A percentile compares a stretch with the other conserved stretches of the same genome.
These are phyloP conservation scores for Lactarius deliciosus DNA, from an alignment of 768 basidiomycete genomes.

Conservation along the genomic window DNA sequence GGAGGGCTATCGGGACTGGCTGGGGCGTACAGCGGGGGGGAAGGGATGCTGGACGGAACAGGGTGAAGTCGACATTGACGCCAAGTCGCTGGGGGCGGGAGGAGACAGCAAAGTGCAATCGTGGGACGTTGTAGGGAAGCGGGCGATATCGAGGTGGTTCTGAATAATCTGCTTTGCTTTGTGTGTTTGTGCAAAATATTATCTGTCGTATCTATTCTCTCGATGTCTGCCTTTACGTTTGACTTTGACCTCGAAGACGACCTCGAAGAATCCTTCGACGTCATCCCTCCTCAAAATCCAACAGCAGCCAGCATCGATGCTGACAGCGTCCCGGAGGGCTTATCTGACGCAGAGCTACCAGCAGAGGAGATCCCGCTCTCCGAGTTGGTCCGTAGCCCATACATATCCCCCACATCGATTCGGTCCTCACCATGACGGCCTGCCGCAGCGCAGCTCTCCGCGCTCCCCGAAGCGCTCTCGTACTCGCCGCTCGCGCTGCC, in stretches of 20 bases:
- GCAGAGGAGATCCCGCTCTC: slow-evolving; percentile 37
- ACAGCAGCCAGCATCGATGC: not conserved
- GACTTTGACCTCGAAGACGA: slow-evolving; percentile 61
- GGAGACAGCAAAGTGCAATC: not conserved
- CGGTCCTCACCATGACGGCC: slow-evolving; percentile 5
- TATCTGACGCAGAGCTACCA: slow-evolving; percentile 11
- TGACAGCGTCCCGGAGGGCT: not conserved
- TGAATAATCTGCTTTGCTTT: not conserved
- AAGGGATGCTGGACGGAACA: slow-evolving; percentile 22
- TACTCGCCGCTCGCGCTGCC: slow-evolving; percentile 71
- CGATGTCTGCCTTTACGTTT: slow-evolving; percentile 52
- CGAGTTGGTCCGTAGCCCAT: slow-evolving; percentile 35
- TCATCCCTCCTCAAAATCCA: not conserved
- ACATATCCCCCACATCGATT: not conserved
- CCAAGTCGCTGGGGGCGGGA: not conserved
- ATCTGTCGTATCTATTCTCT: not conserved
- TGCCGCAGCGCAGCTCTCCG: slow-evolving; percentile 52
- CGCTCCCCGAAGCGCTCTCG: slow-evolving; percentile 71
- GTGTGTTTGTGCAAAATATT: not conserved
- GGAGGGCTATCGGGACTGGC: slow-evolving; percentile 21
- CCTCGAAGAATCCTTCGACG: slow-evolving; percentile 32
- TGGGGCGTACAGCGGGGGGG: slow-evolving; percentile 13
- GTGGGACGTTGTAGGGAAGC: slow-evolving; percentile 17
- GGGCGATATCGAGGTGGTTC: slow-evolving; percentile 20
- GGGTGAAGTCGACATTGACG: slow-evolving; percentile 18